Evolutionary conservation across 768 basidiomycete genomes (phyloP), one percentile per base, ranked within the genome.

Genomic region (Clitopilus hobsonii): DNA sequence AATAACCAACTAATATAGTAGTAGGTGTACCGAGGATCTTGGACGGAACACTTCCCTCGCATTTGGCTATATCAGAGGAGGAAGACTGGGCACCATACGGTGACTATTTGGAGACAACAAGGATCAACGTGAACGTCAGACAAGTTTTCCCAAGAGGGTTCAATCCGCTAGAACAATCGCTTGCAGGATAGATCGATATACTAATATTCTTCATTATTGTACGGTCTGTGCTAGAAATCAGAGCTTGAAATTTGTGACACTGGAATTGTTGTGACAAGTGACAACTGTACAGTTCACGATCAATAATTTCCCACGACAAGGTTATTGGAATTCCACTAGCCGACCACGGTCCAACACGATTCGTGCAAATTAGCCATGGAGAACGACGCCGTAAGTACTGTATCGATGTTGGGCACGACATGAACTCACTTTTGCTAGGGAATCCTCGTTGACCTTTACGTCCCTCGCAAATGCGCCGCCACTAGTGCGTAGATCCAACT

Each of bases 371-470:
- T 59, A 63, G 65, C 60, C 72, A 93, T 93, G 91, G 89, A 93
- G 85, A 93, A 93, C 89, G 91, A 91, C 72, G 84, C 87, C 76
- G 91, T 90, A 68, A 73, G 6, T 24, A 14, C 20, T 45, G 18
- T n/a, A n/a, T 11, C 29, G 10, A 25, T 41, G 22, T 14, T 27
- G 1, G 2, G 5, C 10, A 11, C 20, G n/a, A n/a, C 4, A 22
- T n/a, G 14, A 26, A 13, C 49, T 60, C n/a, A 54, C 26, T 41
- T 38, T 1, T 1, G 18, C 36, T 59, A 97, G 92, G 96, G 97
- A 77, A 81, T 91, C 71, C 95, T 99, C 73, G 97, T 99, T 70
- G 97, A 98, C 83, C 94, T 99, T 76, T 99, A 99, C 80, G 95
- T 98, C 69, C 97, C 97, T 75, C 92, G 97, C 83, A 98, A 98